phyloP scores from a whole-genome alignment of 2,329 filamentous ascomycete species.

The Monilinia aucupariae region DNA sequence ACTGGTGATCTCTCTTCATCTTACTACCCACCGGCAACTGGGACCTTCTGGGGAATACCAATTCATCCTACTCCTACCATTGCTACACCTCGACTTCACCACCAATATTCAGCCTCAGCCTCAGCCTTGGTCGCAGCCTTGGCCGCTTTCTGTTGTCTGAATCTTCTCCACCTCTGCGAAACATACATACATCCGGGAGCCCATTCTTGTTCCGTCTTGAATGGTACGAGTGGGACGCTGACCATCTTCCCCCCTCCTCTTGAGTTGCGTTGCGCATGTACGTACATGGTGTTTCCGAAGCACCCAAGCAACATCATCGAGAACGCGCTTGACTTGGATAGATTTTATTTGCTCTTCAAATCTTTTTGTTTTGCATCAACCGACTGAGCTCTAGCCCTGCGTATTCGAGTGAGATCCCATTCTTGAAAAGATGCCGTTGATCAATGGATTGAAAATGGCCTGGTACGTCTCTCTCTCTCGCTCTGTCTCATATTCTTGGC shows the following conservation, averaged over 20 bases:
- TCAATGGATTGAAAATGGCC: conserved; percentile 67
- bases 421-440: conserved; percentile 53
- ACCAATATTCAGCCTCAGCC: background rate
- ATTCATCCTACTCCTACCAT: background rate
- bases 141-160: background rate
- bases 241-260: conserved; percentile 1
- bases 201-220: background rate
- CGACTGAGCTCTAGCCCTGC: conserved; percentile 20
- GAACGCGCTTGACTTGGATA: conserved; percentile 10
- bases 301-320: conserved; percentile 17
- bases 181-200: background rate
- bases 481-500: background rate
- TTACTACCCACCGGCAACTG: too few species aligned
- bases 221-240: background rate
- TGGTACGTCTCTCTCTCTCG: conserved; percentile 48
- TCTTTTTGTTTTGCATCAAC: conserved; percentile 19
- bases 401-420: background rate
- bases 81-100: background rate
- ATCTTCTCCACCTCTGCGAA: background rate
- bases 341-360: conserved; percentile 25
- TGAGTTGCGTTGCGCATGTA: conserved; percentile 20
- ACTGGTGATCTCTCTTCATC: too few species aligned
- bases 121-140: background rate
- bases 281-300: conserved; percentile 12
- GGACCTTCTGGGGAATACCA: too few species aligned